Percentiles rank a stretch among this genome's conserved stretches.
These are phyloP conservation scores for Rhizopogon vulgaris DNA, from an alignment of 768 basidiomycete species.

Conservation along the genomic window DNA sequence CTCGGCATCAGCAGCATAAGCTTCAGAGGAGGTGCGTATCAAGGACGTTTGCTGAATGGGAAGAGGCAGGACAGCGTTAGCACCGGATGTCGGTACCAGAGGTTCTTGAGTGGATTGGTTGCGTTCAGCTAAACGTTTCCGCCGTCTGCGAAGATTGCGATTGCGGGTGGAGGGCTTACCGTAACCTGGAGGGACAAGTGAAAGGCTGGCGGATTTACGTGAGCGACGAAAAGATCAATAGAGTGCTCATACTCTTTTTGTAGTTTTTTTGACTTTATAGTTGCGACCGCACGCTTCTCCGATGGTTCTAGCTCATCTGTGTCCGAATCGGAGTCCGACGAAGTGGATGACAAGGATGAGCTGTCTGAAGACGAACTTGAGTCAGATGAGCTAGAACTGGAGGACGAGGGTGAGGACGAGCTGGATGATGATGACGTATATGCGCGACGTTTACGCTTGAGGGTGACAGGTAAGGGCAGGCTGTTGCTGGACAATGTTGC, in stretches of 20 bases:
- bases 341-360: constrained; percentile 4
- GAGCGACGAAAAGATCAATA: background rate
- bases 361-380: constrained; percentile 23
- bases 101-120: constrained; percentile 8
- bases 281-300: background rate
- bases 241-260: constrained; percentile 3
- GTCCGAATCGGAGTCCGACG: constrained; percentile 12
- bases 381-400: constrained; percentile 12
- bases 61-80: constrained; percentile 43
- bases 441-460: constrained; percentile 22
- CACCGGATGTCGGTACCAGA: constrained; percentile 28
- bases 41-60: background rate
- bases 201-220: constrained; percentile 6
- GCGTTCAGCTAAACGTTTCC: constrained; percentile 33
- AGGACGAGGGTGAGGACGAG: constrained; percentile 9
- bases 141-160: constrained; percentile 52
- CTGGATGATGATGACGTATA: constrained; percentile 14
- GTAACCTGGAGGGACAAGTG: constrained; percentile 47
- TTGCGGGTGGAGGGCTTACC: constrained; percentile 53
- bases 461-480: background rate
- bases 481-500: background rate
- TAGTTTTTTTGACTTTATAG: constrained; percentile 2
- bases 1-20: constrained; percentile 7
- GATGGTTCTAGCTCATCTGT: constrained; percentile 9
- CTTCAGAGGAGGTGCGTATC: background rate